Evolutionary conservation across 345 rosid species (phyloP).

Genomic region (Nephelium lappaceum): DNA sequence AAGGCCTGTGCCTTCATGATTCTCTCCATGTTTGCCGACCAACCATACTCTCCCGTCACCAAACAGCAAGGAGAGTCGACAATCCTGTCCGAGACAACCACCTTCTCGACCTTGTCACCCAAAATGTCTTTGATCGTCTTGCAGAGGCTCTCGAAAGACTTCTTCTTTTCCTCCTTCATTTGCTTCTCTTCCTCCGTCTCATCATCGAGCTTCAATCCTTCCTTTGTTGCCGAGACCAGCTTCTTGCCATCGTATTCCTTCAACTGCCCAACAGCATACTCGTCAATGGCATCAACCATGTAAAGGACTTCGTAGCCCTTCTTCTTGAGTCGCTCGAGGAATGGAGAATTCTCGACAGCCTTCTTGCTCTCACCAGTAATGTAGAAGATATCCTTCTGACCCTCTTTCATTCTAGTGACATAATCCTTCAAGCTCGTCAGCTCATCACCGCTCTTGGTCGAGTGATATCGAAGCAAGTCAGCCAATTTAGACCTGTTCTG

Average conservation of each 20-base stretch:
- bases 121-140: constrained; percentile 77
- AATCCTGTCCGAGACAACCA: constrained; percentile 78
- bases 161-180: constrained; percentile 71
- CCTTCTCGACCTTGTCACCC: constrained; percentile 82
- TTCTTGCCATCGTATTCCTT: constrained; percentile 89
- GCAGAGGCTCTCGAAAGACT: constrained; percentile 78
- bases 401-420: constrained; percentile 91
- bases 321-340: constrained; percentile 81
- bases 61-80: constrained; percentile 90
- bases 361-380: constrained; percentile 83
- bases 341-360: constrained; percentile 90
- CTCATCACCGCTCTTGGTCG: constrained; percentile 84
- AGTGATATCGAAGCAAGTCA: constrained; percentile 76
- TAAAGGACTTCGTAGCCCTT: constrained; percentile 82
- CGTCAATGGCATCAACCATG: constrained; percentile 95
- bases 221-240: constrained; percentile 82
- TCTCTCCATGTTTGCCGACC: constrained; percentile 95
- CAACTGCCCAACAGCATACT: constrained; percentile 78
- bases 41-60: constrained; percentile 87
- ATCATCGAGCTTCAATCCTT: constrained; percentile 77
- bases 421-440: constrained; percentile 83
- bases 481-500: constrained; percentile 81
- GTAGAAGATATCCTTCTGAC: constrained; percentile 82
- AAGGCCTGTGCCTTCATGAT: constrained; percentile 91
- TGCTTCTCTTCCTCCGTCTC: constrained; percentile 84